A percentile compares a stretch with the other conserved stretches of the same genome.
These are phyloP conservation scores for Sarocladium oryzae DNA, from an alignment of 2,329 filamentous ascomycete genomes.

Conservation along the genomic window DNA sequence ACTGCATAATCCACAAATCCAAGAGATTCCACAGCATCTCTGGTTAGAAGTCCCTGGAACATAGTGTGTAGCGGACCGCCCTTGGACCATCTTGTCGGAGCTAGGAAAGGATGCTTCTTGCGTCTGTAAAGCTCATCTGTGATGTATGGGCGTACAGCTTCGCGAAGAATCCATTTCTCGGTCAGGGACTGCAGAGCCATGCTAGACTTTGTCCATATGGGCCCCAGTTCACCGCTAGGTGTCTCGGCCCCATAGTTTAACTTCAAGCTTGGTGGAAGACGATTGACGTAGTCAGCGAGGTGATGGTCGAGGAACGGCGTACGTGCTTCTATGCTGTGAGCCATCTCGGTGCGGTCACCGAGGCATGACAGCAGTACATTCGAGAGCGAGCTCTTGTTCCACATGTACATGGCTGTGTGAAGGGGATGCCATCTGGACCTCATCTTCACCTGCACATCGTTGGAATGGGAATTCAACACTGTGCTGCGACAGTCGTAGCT, in stretches of 20 bases:
- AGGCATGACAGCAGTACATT: constrained; percentile 23
- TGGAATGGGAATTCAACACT: constrained; percentile 11
- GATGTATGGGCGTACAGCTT: constrained; percentile 43
- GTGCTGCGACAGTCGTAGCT: not conserved
- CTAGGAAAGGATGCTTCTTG: constrained; percentile 42
- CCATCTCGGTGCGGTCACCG: constrained; percentile 30
- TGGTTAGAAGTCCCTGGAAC: constrained; percentile 25
- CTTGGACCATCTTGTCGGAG: constrained; percentile 32
- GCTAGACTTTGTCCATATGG: constrained; percentile 12
- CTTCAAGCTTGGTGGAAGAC: constrained; percentile 24
- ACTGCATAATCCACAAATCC: constrained; percentile 34
- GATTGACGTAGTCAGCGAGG: constrained; percentile 24
- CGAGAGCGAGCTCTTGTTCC: constrained; percentile 17
- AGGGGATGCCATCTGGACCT: constrained; percentile 22
- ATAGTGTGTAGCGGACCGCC: constrained; percentile 36
- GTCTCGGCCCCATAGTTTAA: constrained; percentile 12
- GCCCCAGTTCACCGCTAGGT: not conserved
- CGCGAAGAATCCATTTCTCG: constrained; percentile 46
- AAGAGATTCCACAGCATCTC: constrained; percentile 28
- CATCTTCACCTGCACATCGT: constrained; percentile 18
- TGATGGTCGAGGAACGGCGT: constrained; percentile 30
- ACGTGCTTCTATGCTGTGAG: constrained; percentile 27
- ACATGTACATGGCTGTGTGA: constrained; percentile 22
- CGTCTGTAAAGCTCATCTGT: constrained; percentile 44
- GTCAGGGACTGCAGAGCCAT: constrained; percentile 19